Evolutionary conservation across 2,329 filamentous ascomycete species (phyloP).

Genomic region (Ceratocystis ficicola): DNA sequence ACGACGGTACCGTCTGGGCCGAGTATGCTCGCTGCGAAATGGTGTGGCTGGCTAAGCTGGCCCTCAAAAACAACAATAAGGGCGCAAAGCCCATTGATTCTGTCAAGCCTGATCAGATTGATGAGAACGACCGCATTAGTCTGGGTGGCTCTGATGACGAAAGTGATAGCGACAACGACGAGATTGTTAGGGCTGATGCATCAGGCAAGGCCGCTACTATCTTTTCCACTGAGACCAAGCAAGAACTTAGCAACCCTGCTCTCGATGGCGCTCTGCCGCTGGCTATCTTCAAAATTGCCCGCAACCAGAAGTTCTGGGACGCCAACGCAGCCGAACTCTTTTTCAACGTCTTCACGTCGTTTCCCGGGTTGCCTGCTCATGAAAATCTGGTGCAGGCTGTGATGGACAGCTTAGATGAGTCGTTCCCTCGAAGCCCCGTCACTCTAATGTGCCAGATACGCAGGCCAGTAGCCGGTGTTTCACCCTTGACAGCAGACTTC

Average conservation of each 20-base stretch:
- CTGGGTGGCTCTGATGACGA: slow-evolving; percentile 35
- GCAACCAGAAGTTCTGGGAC: slow-evolving; percentile 62
- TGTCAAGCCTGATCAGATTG: slow-evolving; percentile 37
- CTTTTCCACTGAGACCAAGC: slow-evolving; percentile 36
- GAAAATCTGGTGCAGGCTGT: slow-evolving; percentile 63
- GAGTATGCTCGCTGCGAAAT: slow-evolving; percentile 88
- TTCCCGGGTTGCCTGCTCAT: slow-evolving; percentile 44
- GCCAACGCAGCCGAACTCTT: slow-evolving; percentile 58
- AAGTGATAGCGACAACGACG: slow-evolving; percentile 32
- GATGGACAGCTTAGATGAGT: slow-evolving; percentile 48
- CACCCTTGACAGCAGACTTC: slow-evolving; percentile 54
- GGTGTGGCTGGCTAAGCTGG: slow-evolving; percentile 75
- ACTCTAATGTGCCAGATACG: slow-evolving; percentile 60
- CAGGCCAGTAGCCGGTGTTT: slow-evolving; percentile 55
- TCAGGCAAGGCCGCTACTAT: slow-evolving; percentile 35
- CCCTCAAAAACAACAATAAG: slow-evolving; percentile 43
- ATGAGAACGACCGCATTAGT: slow-evolving; percentile 39
- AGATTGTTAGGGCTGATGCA: slow-evolving; percentile 35
- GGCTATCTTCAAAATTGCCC: slow-evolving; percentile 78
- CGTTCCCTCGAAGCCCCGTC: slow-evolving; percentile 47
- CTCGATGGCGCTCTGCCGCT: slow-evolving; percentile 87
- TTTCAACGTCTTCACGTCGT: slow-evolving; percentile 65
- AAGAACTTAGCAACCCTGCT: slow-evolving; percentile 64
- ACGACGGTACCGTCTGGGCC: slow-evolving; percentile 62
- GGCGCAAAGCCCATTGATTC: slow-evolving; percentile 28